Conservation (phyloP, 176 grass and related monocot species). For the Puccinellia tenuiflora region DNA sequence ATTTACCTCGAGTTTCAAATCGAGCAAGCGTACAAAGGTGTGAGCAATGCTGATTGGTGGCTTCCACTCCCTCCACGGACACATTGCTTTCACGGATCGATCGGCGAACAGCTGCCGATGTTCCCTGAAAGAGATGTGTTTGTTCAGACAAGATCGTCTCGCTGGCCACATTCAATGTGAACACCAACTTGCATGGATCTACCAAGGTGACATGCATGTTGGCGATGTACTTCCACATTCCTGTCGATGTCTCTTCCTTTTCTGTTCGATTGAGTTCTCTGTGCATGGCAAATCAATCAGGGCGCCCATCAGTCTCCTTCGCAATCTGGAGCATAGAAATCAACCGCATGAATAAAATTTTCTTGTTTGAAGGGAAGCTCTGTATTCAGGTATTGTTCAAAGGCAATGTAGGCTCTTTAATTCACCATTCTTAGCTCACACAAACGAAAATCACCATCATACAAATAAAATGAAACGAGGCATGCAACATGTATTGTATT, state of each 20-base stretch:
- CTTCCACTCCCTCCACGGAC: background rate
- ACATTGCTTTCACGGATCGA: background rate
- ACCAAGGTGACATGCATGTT: background rate
- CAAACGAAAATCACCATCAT: background rate
- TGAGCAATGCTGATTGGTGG: background rate
- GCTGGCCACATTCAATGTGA: background rate
- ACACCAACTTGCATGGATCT: background rate
- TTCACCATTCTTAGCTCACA: too few relatives aligned
- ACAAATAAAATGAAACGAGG: background rate
- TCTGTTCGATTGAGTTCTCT: background rate
- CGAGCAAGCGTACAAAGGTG: background rate
- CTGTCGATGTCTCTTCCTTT: background rate
- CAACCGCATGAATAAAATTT: too few relatives aligned
- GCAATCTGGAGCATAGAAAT: background rate
- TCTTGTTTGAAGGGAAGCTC: background rate
- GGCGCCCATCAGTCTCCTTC: background rate
- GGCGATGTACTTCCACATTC: background rate
- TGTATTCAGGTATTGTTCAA: background rate
- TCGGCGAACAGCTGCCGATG: background rate
- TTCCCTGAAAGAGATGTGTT: background rate
- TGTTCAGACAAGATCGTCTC: background rate
- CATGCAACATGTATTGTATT: background rate
- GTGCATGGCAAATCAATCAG: background rate
- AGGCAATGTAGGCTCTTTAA: too few relatives aligned
- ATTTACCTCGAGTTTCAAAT: background rate